Percentiles rank a stretch among this genome's conserved stretches.
phyloP scores from a whole-genome alignment of 2,329 filamentous ascomycete species.

The Sclerotinia borealis region DNA sequence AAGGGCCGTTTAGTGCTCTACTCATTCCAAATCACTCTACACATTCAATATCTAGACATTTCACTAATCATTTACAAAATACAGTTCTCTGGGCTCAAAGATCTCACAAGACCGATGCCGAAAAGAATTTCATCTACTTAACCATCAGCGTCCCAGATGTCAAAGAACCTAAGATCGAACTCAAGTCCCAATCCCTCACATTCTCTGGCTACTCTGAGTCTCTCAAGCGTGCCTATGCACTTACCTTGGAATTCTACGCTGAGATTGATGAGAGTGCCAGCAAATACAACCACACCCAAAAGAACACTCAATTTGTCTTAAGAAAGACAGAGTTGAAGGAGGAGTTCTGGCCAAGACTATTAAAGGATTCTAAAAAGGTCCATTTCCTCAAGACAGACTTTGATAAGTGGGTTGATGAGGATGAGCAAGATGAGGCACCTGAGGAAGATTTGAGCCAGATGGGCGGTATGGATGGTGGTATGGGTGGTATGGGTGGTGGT shows the following conservation, averaged over 20 bases:
- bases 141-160: constrained; percentile 88
- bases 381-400: constrained; percentile 99
- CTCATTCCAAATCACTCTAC: background rate
- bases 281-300: constrained; percentile 82
- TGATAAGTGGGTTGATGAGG: constrained; percentile 58
- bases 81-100: constrained; percentile 97
- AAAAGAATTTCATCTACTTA: constrained; percentile 93
- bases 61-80: background rate
- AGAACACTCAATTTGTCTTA: constrained; percentile 84
- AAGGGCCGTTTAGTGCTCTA: background rate
- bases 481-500: too few relatives aligned
- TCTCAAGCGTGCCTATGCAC: constrained; percentile 80
- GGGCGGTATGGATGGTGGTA: constrained; percentile 64
- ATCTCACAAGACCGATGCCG: constrained; percentile 70
- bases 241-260: constrained; percentile 80
- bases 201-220: constrained; percentile 80
- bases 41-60: background rate
- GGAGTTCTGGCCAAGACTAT: constrained; percentile 91
- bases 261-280: constrained; percentile 83
- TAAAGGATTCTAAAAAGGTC: constrained; percentile 83
- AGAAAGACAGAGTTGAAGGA: constrained; percentile 95
- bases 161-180: constrained; percentile 72
- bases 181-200: constrained; percentile 68
- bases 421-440: constrained; percentile 87
- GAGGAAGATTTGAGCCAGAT: constrained; percentile 67